Base-by-base conservation (phyloP, 495 filamentous ascomycete genomes). In the Lasiosphaeris hirsuta region DNA sequence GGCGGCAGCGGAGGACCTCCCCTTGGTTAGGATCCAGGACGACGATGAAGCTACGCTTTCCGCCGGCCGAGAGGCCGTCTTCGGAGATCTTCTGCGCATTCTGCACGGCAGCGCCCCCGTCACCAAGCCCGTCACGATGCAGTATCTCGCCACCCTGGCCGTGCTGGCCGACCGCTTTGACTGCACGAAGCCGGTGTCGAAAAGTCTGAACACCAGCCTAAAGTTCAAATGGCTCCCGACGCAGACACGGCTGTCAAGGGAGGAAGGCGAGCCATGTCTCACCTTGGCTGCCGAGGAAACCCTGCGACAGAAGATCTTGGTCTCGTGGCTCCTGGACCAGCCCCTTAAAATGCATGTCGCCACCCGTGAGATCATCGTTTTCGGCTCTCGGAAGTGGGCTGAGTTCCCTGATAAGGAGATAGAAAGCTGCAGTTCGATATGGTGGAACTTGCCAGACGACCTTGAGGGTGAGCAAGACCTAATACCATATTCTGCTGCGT, bases 381-480 rank as follows among this genome's bases (percentile, higher is more conserved):
- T 78, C 42, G 90, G 89, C 9, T 90, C 87, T 6, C 73, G 67
- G 15, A 77, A 70, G 38, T 94, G 90, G 90, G 66, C 61, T 17
- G 64, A 75, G 15, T 63, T 70, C 40, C 62, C 70, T 33, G 65
- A 69, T 34, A 71, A 71, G 0, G 72, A 72, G 14, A 71, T 78
- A 6, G 68, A 72, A n/a, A 70, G 73, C 8, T 57, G 45, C n/a
- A 59, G 53, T 34, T 71, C 82, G 13, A 71, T 79, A 3, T 95
- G 90, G 90, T 88, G 86, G 81, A 79, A 88, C 61, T 69, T 95
- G n/a, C 84, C 86, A 0, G 74, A 83, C 59, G 82, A 81, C 0
- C 57, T 96, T 39, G 91, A 96, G 82, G 79, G 87, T 88, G 70
- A 66, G 75, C 62, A 41, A 30, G 23, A 30, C 15, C 56, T 40